Evolutionary conservation across 2,329 filamentous ascomycete genomes (phyloP), one percentile per base, ranked within the genome.

Genomic region (Sclerotinia borealis): DNA sequence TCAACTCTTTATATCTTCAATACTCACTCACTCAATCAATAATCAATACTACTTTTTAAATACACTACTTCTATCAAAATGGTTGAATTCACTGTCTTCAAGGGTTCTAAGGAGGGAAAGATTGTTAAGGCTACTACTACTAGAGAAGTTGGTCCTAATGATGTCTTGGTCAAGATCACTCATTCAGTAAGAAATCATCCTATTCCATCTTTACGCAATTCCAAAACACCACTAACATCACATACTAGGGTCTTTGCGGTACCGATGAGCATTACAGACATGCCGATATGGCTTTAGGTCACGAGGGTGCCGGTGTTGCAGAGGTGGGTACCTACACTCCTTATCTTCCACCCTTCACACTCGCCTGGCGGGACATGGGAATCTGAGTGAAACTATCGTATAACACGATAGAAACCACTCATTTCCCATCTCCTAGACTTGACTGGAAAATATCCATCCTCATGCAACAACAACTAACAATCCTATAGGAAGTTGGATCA

Each of bases 91-190:
- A 88, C 83, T 45, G 83, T 88, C 63, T 88, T 79, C 81, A 87
- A 85, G 72, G 86, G 86, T 68, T 79, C 79, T 67, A 78, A 83
- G 68, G 80, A 81, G 63, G 85, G 85, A 69, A 77, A 78, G 64
- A 83, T 87, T 69, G 73, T 79, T 63, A 75, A 85, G 72, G 72
- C 76, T 50, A 77, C 77, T 55, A 83, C 80, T 49, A 78, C 76
- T 25, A 72, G 74, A 48, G 76, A 81, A 19, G 73, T 84, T 48
- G 71, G 70, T 2, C 75, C 77, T 58, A 80, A 86, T 73, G 77
- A 88, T 64, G 85, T 89, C 59, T 79, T 86, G 34, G 72, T 90
- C 71, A 81, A 80, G 62, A 78, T 90, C 66, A 89, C 86, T 19
- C 84, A 86, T 64, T 87, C 85, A 2, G 54, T 56, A 56, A 45